Evolutionary conservation across 78 protist genomes (phyloP).

Genomic region (Guillardia theta): DNA sequence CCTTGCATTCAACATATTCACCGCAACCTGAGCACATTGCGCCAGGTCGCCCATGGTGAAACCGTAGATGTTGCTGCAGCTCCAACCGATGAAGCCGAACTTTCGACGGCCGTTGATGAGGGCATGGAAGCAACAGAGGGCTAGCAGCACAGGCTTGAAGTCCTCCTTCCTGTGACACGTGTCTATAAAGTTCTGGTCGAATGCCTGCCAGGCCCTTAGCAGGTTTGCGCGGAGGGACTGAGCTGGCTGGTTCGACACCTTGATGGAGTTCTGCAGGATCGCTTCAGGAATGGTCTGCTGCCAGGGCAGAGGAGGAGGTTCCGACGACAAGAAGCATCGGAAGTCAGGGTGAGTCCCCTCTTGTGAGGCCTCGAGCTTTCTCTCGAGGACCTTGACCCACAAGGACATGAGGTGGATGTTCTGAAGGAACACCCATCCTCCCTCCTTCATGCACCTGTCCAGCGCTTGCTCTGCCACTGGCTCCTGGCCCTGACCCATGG

Average conservation of each 20-base stretch:
- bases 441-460: constrained; percentile 41
- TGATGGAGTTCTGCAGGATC: constrained; percentile 58
- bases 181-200: constrained; percentile 52
- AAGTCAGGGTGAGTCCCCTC: constrained; percentile 50
- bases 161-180: constrained; percentile 38
- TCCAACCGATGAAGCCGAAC: constrained; percentile 72
- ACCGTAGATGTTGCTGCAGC: not conserved
- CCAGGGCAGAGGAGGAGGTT: constrained; percentile 47
- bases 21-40: not conserved
- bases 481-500: constrained; percentile 78
- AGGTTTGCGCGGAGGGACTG: constrained; percentile 60
- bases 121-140: constrained; percentile 71
- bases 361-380: constrained; percentile 48
- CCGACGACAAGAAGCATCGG: constrained; percentile 70
- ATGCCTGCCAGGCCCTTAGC: constrained; percentile 48
- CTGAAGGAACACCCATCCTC: constrained; percentile 66
- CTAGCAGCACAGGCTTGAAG: constrained; percentile 48
- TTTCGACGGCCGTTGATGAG: constrained; percentile 80
- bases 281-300: constrained; percentile 54
- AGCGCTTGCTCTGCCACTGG: constrained; percentile 63
- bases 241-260: constrained; percentile 74
- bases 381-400: constrained; percentile 66
- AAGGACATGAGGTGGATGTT: constrained; percentile 65
- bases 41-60: constrained; percentile 1
- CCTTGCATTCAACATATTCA: not conserved